phyloP scores from a whole-genome alignment of 2,329 filamentous ascomycete genomes.

The Helotiales sp. region DNA sequence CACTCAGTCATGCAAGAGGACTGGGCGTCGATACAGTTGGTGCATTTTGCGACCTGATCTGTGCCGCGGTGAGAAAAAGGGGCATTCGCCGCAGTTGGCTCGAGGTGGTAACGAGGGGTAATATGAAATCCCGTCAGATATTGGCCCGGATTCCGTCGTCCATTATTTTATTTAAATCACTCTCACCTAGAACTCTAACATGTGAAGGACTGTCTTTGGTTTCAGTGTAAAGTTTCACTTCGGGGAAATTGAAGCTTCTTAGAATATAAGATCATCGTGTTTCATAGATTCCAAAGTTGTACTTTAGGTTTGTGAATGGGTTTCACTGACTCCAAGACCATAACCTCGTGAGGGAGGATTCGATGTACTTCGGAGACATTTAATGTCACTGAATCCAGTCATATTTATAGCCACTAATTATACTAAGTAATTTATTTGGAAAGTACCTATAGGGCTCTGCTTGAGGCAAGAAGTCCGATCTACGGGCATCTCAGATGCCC shows the following conservation, averaged over 20 bases:
- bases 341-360: too few relatives aligned
- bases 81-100: conserved; percentile 9
- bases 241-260: background rate
- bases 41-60: conserved; percentile 7
- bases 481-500: background rate
- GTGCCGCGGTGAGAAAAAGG: conserved; percentile 15
- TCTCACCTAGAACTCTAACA: background rate
- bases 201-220: background rate
- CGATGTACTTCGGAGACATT: too few relatives aligned
- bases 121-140: background rate
- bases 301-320: background rate
- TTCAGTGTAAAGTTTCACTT: background rate
- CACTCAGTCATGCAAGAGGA: conserved; percentile 9
- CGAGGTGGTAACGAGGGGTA: background rate
- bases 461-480: background rate
- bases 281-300: background rate
- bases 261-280: background rate
- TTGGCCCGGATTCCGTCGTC: background rate
- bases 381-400: too few relatives aligned
- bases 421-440: background rate
- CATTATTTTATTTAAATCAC: background rate
- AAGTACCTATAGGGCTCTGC: background rate
- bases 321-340: too few relatives aligned
- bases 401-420: too few relatives aligned
- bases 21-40: background rate